phyloP scores from a whole-genome alignment of 164 flowering plant genomes.

The Malania oleifera region DNA sequence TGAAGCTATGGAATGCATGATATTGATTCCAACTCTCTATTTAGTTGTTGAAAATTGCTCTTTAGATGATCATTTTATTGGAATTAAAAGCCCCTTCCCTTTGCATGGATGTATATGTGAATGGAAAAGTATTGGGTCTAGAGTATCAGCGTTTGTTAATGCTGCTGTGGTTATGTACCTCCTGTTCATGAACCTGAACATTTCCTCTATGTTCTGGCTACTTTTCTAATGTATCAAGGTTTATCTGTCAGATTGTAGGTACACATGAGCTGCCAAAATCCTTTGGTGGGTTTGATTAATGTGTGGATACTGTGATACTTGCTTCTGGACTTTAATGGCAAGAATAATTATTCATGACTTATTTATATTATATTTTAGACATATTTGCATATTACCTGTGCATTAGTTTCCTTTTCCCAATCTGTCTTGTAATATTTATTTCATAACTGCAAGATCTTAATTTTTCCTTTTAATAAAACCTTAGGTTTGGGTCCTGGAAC shows the following conservation, averaged over 20 bases:
- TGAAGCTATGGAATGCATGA: no score
- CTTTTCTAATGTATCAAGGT: background rate
- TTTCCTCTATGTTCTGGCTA: background rate
- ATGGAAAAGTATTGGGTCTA: background rate
- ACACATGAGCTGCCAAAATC: background rate
- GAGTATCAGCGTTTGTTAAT: background rate
- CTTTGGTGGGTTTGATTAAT: background rate
- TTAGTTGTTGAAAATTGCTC: no score
- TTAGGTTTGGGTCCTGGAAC: constrained; percentile 96
- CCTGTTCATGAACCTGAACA: background rate
- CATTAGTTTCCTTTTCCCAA: background rate
- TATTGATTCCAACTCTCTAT: no score
- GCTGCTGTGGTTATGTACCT: background rate
- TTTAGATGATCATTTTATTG: no score
- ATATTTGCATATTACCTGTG: background rate
- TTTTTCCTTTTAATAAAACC: background rate
- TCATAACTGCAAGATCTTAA: background rate
- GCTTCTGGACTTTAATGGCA: background rate
- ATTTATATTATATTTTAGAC: background rate
- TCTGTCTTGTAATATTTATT: background rate
- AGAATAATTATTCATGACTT: background rate
- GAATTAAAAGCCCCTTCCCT: no score
- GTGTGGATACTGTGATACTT: background rate
- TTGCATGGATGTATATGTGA: no score
- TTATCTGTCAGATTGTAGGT: background rate